phyloP scores from a whole-genome alignment of 805 yeast genomes.

The Yamadazyma tumulicola region DNA sequence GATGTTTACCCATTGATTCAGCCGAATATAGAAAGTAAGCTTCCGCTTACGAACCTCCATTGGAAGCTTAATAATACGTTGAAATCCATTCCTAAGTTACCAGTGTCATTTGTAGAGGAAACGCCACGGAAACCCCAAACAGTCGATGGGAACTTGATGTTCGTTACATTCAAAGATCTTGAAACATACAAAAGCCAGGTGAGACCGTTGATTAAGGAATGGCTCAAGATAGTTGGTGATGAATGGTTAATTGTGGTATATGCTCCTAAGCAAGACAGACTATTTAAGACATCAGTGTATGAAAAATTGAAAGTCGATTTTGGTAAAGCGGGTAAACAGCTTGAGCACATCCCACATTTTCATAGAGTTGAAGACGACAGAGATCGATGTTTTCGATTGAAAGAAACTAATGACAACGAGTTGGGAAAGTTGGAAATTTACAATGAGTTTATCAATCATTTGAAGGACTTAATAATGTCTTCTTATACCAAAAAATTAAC shows the following conservation, averaged over 20 bases:
- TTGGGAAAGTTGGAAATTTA: constrained; percentile 49
- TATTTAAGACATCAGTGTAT: constrained; percentile 45
- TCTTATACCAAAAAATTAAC: constrained; percentile 40
- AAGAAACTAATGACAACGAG: constrained; percentile 24
- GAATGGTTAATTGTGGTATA: constrained; percentile 62
- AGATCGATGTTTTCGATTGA: constrained; percentile 42
- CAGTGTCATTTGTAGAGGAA: constrained; percentile 56
- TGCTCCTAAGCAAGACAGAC: constrained; percentile 39
- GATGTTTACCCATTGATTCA: constrained; percentile 47
- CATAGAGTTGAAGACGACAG: constrained; percentile 14
- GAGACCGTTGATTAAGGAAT: constrained; percentile 76
- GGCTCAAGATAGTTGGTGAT: constrained; percentile 54
- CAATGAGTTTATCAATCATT: constrained; percentile 36
- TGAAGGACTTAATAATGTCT: constrained; percentile 10
- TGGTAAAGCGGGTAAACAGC: constrained; percentile 15
- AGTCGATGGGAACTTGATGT: constrained; percentile 64
- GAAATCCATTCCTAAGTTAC: constrained; percentile 60
- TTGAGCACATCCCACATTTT: neutral
- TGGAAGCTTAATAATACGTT: constrained; percentile 54
- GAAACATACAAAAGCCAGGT: constrained; percentile 78
- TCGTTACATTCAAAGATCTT: constrained; percentile 59
- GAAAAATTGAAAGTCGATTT: constrained; percentile 59
- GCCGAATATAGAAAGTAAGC: constrained; percentile 39
- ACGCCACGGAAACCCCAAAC: constrained; percentile 37
- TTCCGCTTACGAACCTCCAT: constrained; percentile 64